Percentiles rank a stretch among this genome's conserved stretches.
These are phyloP conservation scores for Maudiozyma bulderi DNA, from an alignment of 805 yeast genomes.

Conservation along the genomic window DNA sequence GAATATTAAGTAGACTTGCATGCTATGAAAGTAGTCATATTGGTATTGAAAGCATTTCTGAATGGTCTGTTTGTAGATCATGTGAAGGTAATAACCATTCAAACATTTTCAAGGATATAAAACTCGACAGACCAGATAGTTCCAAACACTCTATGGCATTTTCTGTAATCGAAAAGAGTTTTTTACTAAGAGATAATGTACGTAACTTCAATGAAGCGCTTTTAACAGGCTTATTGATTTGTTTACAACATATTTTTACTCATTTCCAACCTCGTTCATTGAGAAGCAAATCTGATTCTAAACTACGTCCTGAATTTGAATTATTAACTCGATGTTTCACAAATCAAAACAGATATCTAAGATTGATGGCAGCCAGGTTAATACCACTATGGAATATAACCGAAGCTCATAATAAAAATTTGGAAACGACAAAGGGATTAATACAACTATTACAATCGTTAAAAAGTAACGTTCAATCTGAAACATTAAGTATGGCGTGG, in stretches of 20 bases:
- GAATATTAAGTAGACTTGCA: slow-evolving; percentile 15
- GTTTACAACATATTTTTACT: slow-evolving; percentile 41
- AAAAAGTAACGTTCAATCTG: slow-evolving; percentile 38
- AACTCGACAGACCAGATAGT: slow-evolving; percentile 26
- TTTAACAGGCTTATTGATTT: slow-evolving; percentile 36
- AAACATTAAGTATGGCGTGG: slow-evolving; percentile 52
- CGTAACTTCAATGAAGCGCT: slow-evolving; percentile 22
- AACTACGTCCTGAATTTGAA: slow-evolving; percentile 21
- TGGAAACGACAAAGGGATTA: slow-evolving; percentile 37
- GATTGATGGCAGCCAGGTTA: slow-evolving; percentile 43
- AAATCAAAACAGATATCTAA: slow-evolving; percentile 42
- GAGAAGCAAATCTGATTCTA: slow-evolving; percentile 4
- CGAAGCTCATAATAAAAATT: slow-evolving; percentile 32
- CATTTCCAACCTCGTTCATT: slow-evolving; percentile 44
- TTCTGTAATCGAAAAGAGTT: slow-evolving; percentile 13
- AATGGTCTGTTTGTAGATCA: slow-evolving; percentile 11
- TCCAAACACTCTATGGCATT: slow-evolving; percentile 1
- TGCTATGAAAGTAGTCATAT: slow-evolving; percentile 11
- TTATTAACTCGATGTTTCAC: slow-evolving; percentile 32
- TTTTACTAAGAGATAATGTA: slow-evolving; percentile 16
- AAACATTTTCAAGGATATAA: slow-evolving; percentile 11
- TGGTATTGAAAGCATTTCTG: neutral
- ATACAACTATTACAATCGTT: slow-evolving; percentile 34
- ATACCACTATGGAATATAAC: slow-evolving; percentile 41
- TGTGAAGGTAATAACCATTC: slow-evolving; percentile 17